A percentile compares a stretch with the other conserved stretches of the same genome.
Evolutionary conservation across 2,329 filamentous ascomycete species (phyloP).

Genomic region (Penicillium olsonii): DNA sequence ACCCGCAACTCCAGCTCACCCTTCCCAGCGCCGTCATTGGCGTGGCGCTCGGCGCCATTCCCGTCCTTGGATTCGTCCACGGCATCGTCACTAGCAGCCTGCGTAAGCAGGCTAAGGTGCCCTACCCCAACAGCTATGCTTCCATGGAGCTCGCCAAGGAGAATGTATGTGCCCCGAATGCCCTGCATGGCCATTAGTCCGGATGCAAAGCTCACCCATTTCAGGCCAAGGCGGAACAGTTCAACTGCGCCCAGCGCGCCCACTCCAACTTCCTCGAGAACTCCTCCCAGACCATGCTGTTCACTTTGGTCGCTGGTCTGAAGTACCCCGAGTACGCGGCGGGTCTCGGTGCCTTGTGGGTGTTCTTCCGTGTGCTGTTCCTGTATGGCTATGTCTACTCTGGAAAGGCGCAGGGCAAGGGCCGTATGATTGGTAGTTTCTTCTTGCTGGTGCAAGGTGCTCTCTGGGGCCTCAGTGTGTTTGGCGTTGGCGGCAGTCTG

Average conservation of each 20-base stretch:
- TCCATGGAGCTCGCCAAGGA: conserved; percentile 55
- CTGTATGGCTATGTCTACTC: conserved; percentile 49
- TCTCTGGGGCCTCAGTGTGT: conserved; percentile 42
- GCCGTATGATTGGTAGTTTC: conserved; percentile 34
- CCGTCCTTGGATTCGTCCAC: conserved; percentile 56
- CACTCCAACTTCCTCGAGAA: conserved; percentile 64
- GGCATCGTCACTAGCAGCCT: conserved; percentile 46
- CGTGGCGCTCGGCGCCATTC: conserved; percentile 56
- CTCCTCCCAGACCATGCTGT: conserved; percentile 52
- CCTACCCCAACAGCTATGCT: conserved; percentile 62
- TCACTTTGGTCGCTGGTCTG: conserved; percentile 57
- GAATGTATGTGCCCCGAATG: conserved; percentile 34
- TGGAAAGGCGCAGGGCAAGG: conserved; percentile 40
- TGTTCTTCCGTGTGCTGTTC: conserved; percentile 53
- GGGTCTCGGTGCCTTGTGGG: conserved; percentile 53
- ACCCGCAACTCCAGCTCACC: conserved; percentile 4
- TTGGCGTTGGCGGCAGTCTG: conserved; percentile 37
- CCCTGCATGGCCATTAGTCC: not conserved
- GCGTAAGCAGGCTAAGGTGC: conserved; percentile 56
- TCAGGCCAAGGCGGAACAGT: conserved; percentile 47
- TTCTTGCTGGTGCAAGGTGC: conserved; percentile 45
- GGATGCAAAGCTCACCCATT: not conserved
- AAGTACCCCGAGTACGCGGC: conserved; percentile 53
- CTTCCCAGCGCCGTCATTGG: conserved; percentile 55
- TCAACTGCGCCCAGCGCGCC: conserved; percentile 58